These are phyloP conservation scores for Epichloe elymi DNA, from an alignment of 2,329 filamentous ascomycete species.

Conservation along the genomic window DNA sequence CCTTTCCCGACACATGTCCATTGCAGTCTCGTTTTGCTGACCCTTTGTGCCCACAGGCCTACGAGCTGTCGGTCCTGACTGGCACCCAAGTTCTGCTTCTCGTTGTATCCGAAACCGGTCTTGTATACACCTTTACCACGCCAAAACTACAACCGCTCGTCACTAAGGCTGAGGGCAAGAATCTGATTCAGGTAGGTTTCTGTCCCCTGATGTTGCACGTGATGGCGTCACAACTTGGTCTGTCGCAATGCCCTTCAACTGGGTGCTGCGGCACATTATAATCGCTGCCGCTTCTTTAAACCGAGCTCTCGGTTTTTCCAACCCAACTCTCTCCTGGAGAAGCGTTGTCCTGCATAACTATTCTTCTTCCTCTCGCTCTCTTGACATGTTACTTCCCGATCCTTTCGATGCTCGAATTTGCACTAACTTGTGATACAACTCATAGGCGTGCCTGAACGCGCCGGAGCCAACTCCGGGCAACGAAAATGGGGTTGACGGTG, in stretches of 20 bases:
- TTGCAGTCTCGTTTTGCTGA: conserved; percentile 1
- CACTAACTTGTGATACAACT: conserved; percentile 2
- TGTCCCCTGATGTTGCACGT: neutral
- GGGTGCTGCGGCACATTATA: neutral
- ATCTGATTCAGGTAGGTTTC: conserved; percentile 73
- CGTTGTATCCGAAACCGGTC: conserved; percentile 91
- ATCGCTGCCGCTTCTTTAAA: neutral
- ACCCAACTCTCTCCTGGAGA: too few relatives aligned
- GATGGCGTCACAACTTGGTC: neutral
- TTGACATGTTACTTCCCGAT: too few relatives aligned
- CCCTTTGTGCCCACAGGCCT: conserved; percentile 49
- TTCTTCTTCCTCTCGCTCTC: neutral
- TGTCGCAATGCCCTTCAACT: neutral
- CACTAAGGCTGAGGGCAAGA: conserved; percentile 98
- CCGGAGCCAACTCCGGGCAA: conserved; percentile 74
- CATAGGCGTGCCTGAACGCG: conserved; percentile 89
- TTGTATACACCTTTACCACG: conserved; percentile 97
- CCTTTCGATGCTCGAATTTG: neutral
- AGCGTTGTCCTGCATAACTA: neutral
- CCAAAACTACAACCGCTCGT: conserved; percentile 96
- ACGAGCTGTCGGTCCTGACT: conserved; percentile 92
- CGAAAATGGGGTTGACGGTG: conserved; percentile 68
- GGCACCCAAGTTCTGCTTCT: conserved; percentile 94
- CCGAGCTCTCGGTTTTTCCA: too few relatives aligned
- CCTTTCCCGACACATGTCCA: neutral